Conservation (phyloP, 108 stramenopile genomes). For the Nitzschia putrida region DNA sequence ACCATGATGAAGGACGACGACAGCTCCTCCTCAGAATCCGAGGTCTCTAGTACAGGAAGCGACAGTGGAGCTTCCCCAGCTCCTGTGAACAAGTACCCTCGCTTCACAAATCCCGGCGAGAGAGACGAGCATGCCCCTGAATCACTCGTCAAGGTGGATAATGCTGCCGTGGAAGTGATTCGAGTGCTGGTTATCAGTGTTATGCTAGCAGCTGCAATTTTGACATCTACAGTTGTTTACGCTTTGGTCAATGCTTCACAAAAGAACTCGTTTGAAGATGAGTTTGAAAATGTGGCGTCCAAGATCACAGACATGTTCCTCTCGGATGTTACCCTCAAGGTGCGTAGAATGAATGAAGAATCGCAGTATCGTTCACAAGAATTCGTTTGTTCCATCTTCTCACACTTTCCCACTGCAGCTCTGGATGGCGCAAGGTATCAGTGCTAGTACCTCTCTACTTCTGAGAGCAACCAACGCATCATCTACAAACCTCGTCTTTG, state of each 20-base stretch:
- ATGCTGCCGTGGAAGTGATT: background rate
- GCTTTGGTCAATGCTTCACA: background rate
- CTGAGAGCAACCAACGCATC: slow-evolving; percentile 3
- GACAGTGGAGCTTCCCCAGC: no score
- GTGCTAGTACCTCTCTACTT: background rate
- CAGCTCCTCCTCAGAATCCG: no score
- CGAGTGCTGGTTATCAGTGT: background rate
- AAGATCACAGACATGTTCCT: slow-evolving; percentile 48
- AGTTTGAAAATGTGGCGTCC: slow-evolving; percentile 37
- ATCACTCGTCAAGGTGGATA: background rate
- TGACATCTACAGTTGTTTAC: background rate
- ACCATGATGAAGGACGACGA: no score
- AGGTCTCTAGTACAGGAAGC: no score
- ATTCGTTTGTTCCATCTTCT: slow-evolving; percentile 15
- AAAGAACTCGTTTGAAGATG: slow-evolving; percentile 21
- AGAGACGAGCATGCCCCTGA: slow-evolving; percentile 4
- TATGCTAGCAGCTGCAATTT: background rate
- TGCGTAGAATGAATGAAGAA: no score
- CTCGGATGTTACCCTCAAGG: slow-evolving; percentile 32
- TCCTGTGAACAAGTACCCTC: no score
- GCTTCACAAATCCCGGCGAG: background rate
- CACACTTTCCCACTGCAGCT: slow-evolving; percentile 51
- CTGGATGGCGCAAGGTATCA: slow-evolving; percentile 39
- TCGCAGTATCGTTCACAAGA: slow-evolving; percentile 33
- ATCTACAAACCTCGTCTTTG: background rate